Conservation (phyloP, 129 eudicot genomes). For the Flaveria sonorensis region DNA sequence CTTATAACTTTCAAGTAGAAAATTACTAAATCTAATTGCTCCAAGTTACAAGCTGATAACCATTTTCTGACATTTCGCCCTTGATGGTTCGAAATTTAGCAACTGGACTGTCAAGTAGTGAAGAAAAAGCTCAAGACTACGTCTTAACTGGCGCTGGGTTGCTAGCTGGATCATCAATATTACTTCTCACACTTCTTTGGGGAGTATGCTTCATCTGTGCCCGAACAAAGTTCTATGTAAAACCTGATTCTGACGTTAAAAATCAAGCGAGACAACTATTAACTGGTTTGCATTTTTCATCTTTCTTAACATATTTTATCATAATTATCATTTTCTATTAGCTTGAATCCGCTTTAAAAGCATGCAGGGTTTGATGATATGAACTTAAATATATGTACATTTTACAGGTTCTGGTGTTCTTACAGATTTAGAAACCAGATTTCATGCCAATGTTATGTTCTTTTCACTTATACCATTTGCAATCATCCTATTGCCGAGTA, state of each 20-base stretch:
- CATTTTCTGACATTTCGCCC: background rate
- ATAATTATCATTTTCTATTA: too few species aligned
- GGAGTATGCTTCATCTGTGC: constrained; percentile 57
- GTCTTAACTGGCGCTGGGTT: constrained; percentile 64
- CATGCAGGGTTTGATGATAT: background rate
- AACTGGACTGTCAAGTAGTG: constrained; percentile 50
- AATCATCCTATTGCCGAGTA: constrained; percentile 50
- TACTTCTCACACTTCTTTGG: constrained; percentile 64
- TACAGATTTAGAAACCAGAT: constrained; percentile 54
- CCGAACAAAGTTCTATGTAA: constrained; percentile 21
- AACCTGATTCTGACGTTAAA: background rate
- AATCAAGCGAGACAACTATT: constrained; percentile 14
- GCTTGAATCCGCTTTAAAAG: background rate
- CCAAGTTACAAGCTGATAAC: background rate
- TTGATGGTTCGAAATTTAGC: constrained; percentile 35
- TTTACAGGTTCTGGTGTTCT: constrained; percentile 52
- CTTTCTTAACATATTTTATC: too few species aligned
- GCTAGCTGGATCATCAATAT: constrained; percentile 68
- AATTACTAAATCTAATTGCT: background rate
- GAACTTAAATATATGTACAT: background rate
- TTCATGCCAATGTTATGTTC: constrained; percentile 61
- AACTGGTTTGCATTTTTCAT: constrained; percentile 37
- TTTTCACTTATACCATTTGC: constrained; percentile 60
- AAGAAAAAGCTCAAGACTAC: constrained; percentile 53
- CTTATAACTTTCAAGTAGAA: background rate